A percentile compares a stretch with the other conserved stretches of the same genome.
Evolutionary conservation across 2,329 filamentous ascomycete genomes (phyloP).

Genomic region (Chaetomium olivaceum): DNA sequence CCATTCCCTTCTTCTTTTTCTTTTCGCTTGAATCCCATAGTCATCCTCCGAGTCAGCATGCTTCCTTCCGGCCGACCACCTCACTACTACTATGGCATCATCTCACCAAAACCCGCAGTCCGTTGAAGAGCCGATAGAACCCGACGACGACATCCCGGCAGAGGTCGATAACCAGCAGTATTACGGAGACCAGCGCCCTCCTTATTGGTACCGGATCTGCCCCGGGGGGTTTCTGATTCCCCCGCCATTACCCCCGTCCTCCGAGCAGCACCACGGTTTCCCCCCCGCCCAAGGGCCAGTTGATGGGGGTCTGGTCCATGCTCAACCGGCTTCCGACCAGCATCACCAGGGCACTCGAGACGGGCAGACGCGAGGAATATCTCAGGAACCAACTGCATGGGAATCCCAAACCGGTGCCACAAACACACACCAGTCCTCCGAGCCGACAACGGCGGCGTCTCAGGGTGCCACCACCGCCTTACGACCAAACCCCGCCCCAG

Average conservation of each 20-base stretch:
- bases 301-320: not conserved
- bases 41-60: not conserved
- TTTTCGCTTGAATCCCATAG: not conserved
- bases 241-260: not conserved
- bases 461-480: not conserved
- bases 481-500: not conserved
- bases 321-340: not conserved
- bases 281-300: not conserved
- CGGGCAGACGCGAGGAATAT: not conserved
- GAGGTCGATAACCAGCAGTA: not conserved
- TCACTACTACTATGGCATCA: not conserved
- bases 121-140: not conserved
- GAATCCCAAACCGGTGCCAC: not conserved
- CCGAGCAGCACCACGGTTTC: not conserved
- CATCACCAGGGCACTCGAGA: not conserved
- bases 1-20: not conserved
- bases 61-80: not conserved
- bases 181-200: not conserved
- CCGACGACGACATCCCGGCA: conserved; percentile 5
- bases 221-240: not conserved
- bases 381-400: not conserved
- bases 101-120: not conserved
- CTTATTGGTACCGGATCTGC: conserved; percentile 1
- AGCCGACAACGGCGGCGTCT: not conserved
- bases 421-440: not conserved